phyloP scores from a whole-genome alignment of 331 rosid species.

The Malus hybrid region DNA sequence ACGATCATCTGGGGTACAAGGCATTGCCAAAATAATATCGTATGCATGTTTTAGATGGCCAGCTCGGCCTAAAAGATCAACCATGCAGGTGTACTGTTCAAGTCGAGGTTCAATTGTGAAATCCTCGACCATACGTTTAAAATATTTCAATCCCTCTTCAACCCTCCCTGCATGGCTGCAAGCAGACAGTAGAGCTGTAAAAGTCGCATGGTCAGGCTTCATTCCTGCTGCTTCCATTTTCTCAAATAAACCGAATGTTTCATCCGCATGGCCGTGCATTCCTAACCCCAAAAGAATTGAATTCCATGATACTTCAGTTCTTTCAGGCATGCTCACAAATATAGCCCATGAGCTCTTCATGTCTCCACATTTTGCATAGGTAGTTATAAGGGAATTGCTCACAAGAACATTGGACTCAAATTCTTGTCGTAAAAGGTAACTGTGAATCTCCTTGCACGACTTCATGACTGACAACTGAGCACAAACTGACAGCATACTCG shows the following conservation, averaged over 20 bases:
- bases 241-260: constrained; percentile 19
- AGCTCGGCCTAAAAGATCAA: constrained; percentile 40
- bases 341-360: constrained; percentile 20
- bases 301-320: constrained; percentile 30
- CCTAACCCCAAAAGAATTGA: constrained; percentile 33
- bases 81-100: constrained; percentile 42
- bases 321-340: constrained; percentile 25
- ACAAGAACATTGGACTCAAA: constrained; percentile 25
- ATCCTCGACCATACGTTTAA: constrained; percentile 18
- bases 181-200: constrained; percentile 33
- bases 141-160: constrained; percentile 28
- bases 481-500: constrained; percentile 28
- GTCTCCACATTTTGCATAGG: constrained; percentile 41
- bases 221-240: constrained; percentile 24
- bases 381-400: constrained; percentile 28
- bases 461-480: constrained; percentile 24
- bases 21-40: constrained; percentile 29
- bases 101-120: constrained; percentile 26
- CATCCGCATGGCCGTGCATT: constrained; percentile 24
- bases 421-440: constrained; percentile 26
- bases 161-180: constrained; percentile 37
- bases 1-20: constrained; percentile 21
- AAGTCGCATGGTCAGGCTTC: constrained; percentile 29
- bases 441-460: constrained; percentile 30
- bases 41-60: constrained; percentile 29